Percentiles rank a stretch among this genome's conserved stretches.
phyloP scores from a whole-genome alignment of 2,329 filamentous ascomycete species.

The Ustulina deusta region DNA sequence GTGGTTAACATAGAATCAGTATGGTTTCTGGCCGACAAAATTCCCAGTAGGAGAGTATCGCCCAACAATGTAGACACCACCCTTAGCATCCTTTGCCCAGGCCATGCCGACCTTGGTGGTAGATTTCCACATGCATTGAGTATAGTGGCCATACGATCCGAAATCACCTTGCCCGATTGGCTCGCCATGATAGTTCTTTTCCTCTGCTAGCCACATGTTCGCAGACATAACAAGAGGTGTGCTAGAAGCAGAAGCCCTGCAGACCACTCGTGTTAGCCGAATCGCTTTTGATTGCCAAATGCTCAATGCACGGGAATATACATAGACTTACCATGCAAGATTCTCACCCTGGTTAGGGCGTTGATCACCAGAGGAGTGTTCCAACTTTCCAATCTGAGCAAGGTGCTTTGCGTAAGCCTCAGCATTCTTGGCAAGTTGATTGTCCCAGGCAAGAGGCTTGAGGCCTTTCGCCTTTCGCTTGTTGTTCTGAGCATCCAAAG shows the following conservation, averaged over 20 bases:
- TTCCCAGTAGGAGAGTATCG: slow-evolving; percentile 48
- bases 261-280: slow-evolving; percentile 2
- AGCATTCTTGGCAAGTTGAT: slow-evolving; percentile 47
- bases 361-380: slow-evolving; percentile 48
- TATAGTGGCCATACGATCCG: slow-evolving; percentile 52
- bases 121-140: slow-evolving; percentile 50
- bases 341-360: slow-evolving; percentile 53
- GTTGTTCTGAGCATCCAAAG: slow-evolving; percentile 48
- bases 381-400: slow-evolving; percentile 46
- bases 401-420: slow-evolving; percentile 49
- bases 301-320: slow-evolving; percentile 17
- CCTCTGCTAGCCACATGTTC: slow-evolving; percentile 52
- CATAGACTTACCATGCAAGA: slow-evolving; percentile 48
- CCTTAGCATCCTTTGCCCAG: slow-evolving; percentile 44
- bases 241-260: slow-evolving; percentile 38
- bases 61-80: slow-evolving; percentile 43
- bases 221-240: slow-evolving; percentile 45
- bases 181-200: slow-evolving; percentile 51
- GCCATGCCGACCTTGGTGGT: slow-evolving; percentile 47
- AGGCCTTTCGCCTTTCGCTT: slow-evolving; percentile 47
- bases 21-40: slow-evolving; percentile 44
- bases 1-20: slow-evolving; percentile 31
- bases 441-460: slow-evolving; percentile 48
- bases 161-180: slow-evolving; percentile 53
- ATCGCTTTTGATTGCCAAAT: not conserved